Conservation (phyloP, 2,329 filamentous ascomycete genomes). For the Cladosporium sp. region DNA sequence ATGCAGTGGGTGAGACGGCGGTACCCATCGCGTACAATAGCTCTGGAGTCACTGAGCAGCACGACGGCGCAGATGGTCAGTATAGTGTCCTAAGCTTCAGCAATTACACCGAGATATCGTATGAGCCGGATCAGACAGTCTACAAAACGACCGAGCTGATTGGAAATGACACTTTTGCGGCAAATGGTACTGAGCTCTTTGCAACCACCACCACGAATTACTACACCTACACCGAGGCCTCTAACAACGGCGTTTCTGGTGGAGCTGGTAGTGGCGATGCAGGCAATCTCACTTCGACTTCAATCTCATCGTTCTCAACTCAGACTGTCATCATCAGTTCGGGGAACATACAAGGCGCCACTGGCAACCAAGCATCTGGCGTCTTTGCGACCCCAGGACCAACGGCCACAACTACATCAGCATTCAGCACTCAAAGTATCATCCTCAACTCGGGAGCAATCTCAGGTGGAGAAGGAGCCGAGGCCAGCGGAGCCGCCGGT, state of each 20-base stretch:
- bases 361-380: conserved; percentile 9
- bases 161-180: conserved; percentile 18
- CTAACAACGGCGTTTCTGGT: conserved; percentile 15
- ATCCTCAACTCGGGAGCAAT: conserved; percentile 14
- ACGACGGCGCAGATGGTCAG: conserved; percentile 15
- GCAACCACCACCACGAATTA: conserved; percentile 21
- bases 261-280: conserved; percentile 16
- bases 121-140: conserved; percentile 9
- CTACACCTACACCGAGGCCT: conserved; percentile 16
- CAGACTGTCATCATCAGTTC: conserved; percentile 2
- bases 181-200: conserved; percentile 20
- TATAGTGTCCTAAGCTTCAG: conserved; percentile 15
- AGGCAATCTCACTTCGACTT: conserved; percentile 18
- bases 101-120: conserved; percentile 15
- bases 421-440: conserved; percentile 17
- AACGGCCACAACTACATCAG: conserved; percentile 14
- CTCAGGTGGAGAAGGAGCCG: conserved; percentile 11
- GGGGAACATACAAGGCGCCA: conserved; percentile 1
- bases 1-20: conserved; percentile 19
- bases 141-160: conserved; percentile 21
- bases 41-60: conserved; percentile 11
- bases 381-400: conserved; percentile 3
- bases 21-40: conserved; percentile 16
- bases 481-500: conserved; percentile 10
- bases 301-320: conserved; percentile 1